phyloP scores from a whole-genome alignment of 179 eudicot genomes.

The Amaranthus tricolor region DNA sequence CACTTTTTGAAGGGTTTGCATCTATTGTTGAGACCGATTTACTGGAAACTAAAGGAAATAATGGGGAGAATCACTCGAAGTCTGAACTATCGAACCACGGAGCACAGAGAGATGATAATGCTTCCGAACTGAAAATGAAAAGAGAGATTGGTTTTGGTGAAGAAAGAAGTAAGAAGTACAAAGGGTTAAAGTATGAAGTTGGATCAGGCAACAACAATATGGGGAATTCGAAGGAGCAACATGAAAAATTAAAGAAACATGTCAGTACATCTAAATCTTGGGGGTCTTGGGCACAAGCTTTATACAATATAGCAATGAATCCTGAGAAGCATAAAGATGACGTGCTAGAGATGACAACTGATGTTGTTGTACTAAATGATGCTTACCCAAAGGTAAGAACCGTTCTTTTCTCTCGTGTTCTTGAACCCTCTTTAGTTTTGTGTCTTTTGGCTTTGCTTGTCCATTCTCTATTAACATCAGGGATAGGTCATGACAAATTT shows the following conservation, averaged over 20 bases:
- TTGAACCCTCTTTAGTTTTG: background rate
- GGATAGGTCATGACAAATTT: background rate
- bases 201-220: conserved; percentile 23
- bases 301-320: conserved; percentile 62
- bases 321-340: conserved; percentile 61
- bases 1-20: conserved; percentile 80
- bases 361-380: conserved; percentile 74
- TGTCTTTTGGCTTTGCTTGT: background rate
- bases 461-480: background rate
- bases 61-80: conserved; percentile 6
- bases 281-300: conserved; percentile 81
- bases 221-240: conserved; percentile 29
- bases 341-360: conserved; percentile 51
- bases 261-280: conserved; percentile 45
- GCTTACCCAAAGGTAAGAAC: conserved; percentile 68
- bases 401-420: conserved; percentile 10
- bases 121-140: conserved; percentile 49
- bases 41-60: conserved; percentile 11
- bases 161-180: conserved; percentile 54
- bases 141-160: conserved; percentile 39
- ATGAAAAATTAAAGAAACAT: conserved; percentile 22
- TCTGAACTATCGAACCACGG: conserved; percentile 28
- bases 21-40: conserved; percentile 45
- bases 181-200: conserved; percentile 38
- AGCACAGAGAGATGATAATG: conserved; percentile 16